These are phyloP conservation scores for Mortierella sp. DNA, from an alignment of 371 early-diverging fungal species.

Conservation along the genomic window DNA sequence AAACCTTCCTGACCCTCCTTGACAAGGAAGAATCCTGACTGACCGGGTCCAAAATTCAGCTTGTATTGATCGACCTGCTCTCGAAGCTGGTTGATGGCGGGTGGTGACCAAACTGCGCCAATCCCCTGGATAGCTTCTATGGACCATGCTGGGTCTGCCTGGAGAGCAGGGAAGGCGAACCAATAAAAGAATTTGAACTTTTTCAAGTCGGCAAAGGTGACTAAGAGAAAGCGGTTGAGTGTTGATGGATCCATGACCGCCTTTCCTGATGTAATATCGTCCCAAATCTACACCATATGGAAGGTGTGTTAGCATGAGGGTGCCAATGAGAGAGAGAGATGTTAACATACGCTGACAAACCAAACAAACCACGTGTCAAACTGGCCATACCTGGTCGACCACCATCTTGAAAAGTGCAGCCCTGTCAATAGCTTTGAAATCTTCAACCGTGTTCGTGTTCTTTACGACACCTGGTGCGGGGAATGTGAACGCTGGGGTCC, in stretches of 20 bases:
- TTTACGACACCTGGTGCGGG: conserved; percentile 70
- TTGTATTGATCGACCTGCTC: conserved; percentile 35
- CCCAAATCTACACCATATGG: conserved; percentile 68
- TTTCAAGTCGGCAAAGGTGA: conserved; percentile 95
- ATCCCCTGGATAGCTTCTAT: conserved; percentile 43
- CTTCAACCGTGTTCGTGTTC: conserved; percentile 95
- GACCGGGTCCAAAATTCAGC: conserved; percentile 21
- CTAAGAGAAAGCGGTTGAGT: conserved; percentile 76
- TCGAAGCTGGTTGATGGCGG: conserved; percentile 31
- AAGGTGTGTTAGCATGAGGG: background rate
- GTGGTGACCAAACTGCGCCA: conserved; percentile 39
- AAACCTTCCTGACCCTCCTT: conserved; percentile 34
- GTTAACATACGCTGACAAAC: background rate
- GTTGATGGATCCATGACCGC: conserved; percentile 73
- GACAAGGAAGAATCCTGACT: conserved; percentile 60
- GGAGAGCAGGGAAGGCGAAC: conserved; percentile 92
- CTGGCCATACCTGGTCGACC: conserved; percentile 68
- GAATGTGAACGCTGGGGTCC: conserved; percentile 65
- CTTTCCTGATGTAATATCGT: conserved; percentile 73
- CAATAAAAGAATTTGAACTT: conserved; percentile 94
- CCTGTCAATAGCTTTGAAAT: conserved; percentile 87
- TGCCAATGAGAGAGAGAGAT: background rate
- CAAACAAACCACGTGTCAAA: background rate
- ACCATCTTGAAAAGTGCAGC: conserved; percentile 71
- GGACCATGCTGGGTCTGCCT: conserved; percentile 59